phyloP scores from a whole-genome alignment of 306 rosid genomes.

The Hylodesmum podocarpum region DNA sequence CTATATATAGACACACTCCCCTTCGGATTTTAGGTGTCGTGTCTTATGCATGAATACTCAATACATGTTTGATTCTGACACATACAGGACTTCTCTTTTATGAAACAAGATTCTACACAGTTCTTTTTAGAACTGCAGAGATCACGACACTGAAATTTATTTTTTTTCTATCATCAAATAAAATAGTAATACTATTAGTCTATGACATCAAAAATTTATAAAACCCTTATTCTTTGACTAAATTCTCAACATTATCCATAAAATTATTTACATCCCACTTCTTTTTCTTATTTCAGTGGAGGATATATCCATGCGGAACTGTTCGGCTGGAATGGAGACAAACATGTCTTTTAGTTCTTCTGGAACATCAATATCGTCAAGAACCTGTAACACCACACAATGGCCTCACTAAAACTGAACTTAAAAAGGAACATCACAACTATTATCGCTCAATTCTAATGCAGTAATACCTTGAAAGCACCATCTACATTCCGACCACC shows the following conservation, averaged over 20 bases:
- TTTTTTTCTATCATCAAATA: no score
- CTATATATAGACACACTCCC: not conserved
- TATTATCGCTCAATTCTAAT: conserved; percentile 1
- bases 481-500: conserved; percentile 84
- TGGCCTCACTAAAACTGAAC: conserved; percentile 16
- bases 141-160: not conserved
- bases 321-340: conserved; percentile 69
- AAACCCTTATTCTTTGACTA: not conserved
- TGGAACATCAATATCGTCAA: conserved; percentile 76
- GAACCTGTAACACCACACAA: conserved; percentile 53
- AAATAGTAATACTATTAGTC: not conserved
- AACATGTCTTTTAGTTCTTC: conserved; percentile 78
- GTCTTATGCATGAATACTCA: not conserved
- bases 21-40: not conserved
- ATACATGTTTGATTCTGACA: not conserved
- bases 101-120: not conserved
- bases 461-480: conserved; percentile 63
- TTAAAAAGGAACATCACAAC: not conserved
- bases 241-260: not conserved
- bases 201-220: not conserved
- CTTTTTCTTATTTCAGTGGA: conserved; percentile 74
- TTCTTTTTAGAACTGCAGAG: not conserved
- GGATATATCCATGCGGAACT: conserved; percentile 81
- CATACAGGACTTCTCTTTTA: not conserved
- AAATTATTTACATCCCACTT: conserved; percentile 47